Evolutionary conservation across 352 stramenopile species (phyloP), one percentile per base, ranked within the genome.

Genomic region (Blastocystis sp.): DNA sequence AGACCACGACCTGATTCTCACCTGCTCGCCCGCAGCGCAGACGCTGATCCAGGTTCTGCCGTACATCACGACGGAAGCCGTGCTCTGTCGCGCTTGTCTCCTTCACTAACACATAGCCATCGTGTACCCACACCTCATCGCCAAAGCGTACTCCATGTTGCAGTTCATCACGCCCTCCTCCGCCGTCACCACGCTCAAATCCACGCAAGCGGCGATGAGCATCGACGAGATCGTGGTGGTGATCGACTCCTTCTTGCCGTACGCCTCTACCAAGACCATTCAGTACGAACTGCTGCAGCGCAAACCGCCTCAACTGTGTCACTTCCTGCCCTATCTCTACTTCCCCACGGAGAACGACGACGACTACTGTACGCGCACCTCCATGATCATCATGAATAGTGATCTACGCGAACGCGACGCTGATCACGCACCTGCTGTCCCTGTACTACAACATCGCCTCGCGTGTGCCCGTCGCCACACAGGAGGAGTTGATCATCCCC

Each of bases 271-370:
- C 26, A 74, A 70, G 26, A 60, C 62, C 2, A 24, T 89, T 31
- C 63, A 55, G 0, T 89, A 89, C 62, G 62, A 66, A 6, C 35
- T 80, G 12, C 33, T 89, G 24, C 59, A 89, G 55, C 35, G 39
- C 19, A 61, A 60, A 6, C 3, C 37, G 12, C 67, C 79, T 4
- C 60, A 51, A 35, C 63, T 89, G 16, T 37, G 39, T 10, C 41
- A 89, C 33, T 26, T 89, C 3, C 67, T 80, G 31, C 63, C 24
- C 24, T 62, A 89, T 61, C 63, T 89, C 31, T 89, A 78, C 31
- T 31, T 80, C n/a, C 67, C 67, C 4, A 31, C 41, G 1, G 29
- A 74, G 0, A 62, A 69, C 0, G 67, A 89, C 39, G 67, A 89
- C 31, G 13, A 45, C 1, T 78, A 60, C 50, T 50, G 63, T 89